Percentiles rank a stretch among this genome's conserved stretches.
Evolutionary conservation across 768 basidiomycete genomes (phyloP).

Genomic region (Kockovaella imperatae): DNA sequence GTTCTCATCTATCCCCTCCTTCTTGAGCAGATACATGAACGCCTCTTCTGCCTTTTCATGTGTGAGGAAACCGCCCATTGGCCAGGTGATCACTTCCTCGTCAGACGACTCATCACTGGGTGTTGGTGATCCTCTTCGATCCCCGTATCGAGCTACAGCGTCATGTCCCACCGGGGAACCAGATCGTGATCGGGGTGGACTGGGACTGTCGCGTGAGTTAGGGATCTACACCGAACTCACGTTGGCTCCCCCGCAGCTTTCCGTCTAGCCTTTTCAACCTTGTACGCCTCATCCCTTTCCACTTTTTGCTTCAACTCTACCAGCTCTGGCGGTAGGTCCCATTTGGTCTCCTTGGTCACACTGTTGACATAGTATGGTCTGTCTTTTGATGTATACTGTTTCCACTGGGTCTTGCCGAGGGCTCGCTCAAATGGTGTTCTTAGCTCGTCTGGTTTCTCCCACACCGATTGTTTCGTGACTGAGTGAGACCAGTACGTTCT

Average conservation of each 20-base stretch:
- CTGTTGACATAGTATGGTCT: conserved; percentile 57
- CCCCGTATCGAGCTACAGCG: neutral
- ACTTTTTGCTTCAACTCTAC: conserved; percentile 74
- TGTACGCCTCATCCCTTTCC: conserved; percentile 46
- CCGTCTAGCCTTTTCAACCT: conserved; percentile 50
- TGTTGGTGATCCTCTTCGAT: conserved; percentile 8
- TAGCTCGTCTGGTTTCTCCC: conserved; percentile 96
- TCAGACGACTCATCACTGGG: neutral
- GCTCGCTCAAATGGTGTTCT: conserved; percentile 87
- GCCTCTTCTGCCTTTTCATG: conserved; percentile 88
- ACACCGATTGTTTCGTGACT: conserved; percentile 77
- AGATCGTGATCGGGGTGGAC: neutral
- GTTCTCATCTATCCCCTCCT: conserved; percentile 78
- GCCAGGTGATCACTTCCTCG: conserved; percentile 80
- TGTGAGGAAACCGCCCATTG: conserved; percentile 79
- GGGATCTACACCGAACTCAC: conserved; percentile 8
- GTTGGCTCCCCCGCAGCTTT: conserved; percentile 46
- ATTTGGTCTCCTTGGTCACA: conserved; percentile 76
- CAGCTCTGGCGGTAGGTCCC: conserved; percentile 95
- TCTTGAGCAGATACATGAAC: conserved; percentile 79
- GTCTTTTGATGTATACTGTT: conserved; percentile 88
- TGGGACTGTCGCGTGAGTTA: conserved; percentile 10
- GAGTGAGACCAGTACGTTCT: conserved; percentile 98
- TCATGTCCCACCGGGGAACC: neutral
- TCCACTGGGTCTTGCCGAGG: conserved; percentile 85